Percentiles rank a stretch among this genome's conserved stretches.
Conservation (phyloP, 306 rosid species). For the Prunus fruticosa region DNA sequence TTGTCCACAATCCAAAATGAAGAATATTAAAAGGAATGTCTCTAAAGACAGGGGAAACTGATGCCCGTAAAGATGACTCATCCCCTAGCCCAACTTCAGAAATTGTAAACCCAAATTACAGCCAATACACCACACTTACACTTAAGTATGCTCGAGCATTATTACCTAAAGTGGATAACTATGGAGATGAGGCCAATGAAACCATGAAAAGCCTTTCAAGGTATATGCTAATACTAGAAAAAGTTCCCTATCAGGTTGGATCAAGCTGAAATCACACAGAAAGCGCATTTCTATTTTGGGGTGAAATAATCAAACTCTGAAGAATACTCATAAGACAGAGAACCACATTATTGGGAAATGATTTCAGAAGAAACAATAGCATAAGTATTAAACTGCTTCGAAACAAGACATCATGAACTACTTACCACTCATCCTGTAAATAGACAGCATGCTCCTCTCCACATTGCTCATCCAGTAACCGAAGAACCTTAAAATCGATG, state of each 20-base stretch:
- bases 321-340: not conserved
- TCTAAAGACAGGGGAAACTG: not conserved
- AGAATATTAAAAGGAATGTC: not conserved
- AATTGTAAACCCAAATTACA: not conserved
- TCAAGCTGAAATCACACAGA: not conserved
- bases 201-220: not conserved
- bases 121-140: not conserved
- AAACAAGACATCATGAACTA: constrained; percentile 18
- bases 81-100: not conserved
- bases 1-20: not conserved
- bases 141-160: not conserved
- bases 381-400: not conserved
- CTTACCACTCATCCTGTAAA: constrained; percentile 81
- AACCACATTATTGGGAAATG: not conserved
- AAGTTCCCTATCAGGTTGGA: not conserved
- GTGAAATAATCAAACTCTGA: not conserved
- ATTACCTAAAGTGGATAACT: not conserved
- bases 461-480: constrained; percentile 68
- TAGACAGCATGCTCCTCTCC: constrained; percentile 69
- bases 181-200: not conserved
- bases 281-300: not conserved
- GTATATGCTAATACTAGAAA: not conserved
- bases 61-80: not conserved
- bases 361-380: not conserved
- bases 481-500: constrained; percentile 69